Base-by-base conservation (phyloP, 1,284 basidiomycete genomes). In the Leucoagaricus sp. region DNA sequence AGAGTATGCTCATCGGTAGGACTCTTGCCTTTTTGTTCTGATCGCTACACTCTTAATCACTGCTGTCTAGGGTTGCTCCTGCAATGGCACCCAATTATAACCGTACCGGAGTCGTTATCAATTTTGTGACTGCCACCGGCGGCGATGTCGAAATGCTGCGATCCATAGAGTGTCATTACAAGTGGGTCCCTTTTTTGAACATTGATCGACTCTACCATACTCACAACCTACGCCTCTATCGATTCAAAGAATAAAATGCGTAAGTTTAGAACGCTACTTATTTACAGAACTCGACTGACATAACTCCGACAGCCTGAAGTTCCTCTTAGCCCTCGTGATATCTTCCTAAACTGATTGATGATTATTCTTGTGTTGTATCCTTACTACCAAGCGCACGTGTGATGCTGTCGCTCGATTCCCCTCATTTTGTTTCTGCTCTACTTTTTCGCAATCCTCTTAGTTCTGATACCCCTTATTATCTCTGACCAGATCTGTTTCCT, bases 61-160 rank as follows among this genome's bases (percentile, higher is more conserved):
- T 17, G 4, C 31, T 12, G 25, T 23, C 26, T 44, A 91, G 89
- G 56, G 90, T 93, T 63, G 86, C 89, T 29, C 87, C 92, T 46
- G 90, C 91, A 49, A 87, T 92, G 61, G 88, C 90, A 36, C 85
- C 86, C 63, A 91, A 80, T 69, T 90, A 91, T 67, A 82, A 84
- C 45, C 86, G 92, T 57, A 87, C 93, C 53, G 93, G 93, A 50
- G 93, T 97, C 41, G 84, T 97, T 60, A 83, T 97, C 67, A 96
- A 96, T 69, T 96, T 97, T 66, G 95, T 98, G 58, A 97, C 96
- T 58, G 95, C 95, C 44, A 94, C 94, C 1, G 95, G 95, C 33
- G 95, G 95, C 45, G 95, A 98, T 70, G 94, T 98, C 48, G 95
- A 98, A 77, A 97, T 97, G 95, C 78, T 98, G 62, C 85, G 95